phyloP scores from a whole-genome alignment of 179 eudicot genomes.

The Carnegiea gigantea region DNA sequence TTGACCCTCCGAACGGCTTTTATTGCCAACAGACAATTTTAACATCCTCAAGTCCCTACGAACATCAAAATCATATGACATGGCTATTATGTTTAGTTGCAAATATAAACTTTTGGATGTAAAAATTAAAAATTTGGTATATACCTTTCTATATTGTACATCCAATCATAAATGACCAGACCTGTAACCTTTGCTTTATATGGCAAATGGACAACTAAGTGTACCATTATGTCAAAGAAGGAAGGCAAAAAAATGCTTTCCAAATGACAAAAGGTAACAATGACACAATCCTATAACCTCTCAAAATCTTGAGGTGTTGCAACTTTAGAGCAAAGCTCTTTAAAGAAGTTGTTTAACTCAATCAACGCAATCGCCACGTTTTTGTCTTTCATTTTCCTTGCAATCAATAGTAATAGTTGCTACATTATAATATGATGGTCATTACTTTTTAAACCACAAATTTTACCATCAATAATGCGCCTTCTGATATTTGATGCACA shows the following conservation, averaged over 20 bases:
- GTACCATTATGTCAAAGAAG: background rate
- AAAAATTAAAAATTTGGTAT: too few species aligned
- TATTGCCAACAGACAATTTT: background rate
- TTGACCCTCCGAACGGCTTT: background rate
- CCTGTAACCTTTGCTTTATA: too few species aligned
- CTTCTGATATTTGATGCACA: background rate
- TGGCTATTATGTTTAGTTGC: background rate
- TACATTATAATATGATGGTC: background rate
- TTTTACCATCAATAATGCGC: background rate
- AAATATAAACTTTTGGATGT: too few species aligned
- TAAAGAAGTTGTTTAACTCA: background rate
- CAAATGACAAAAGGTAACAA: background rate
- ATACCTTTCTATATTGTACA: too few species aligned
- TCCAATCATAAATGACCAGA: too few species aligned
- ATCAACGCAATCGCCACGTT: background rate
- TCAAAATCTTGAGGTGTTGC: background rate
- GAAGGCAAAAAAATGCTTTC: background rate
- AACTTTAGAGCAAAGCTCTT: background rate
- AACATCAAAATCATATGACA: too few species aligned
- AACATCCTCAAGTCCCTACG: background rate
- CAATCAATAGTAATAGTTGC: background rate
- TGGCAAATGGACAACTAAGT: background rate
- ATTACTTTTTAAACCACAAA: background rate
- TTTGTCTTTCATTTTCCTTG: background rate
- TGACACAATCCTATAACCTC: background rate